phyloP scores from a whole-genome alignment of 495 filamentous ascomycete species.

The Talaromyces borbonicus region DNA sequence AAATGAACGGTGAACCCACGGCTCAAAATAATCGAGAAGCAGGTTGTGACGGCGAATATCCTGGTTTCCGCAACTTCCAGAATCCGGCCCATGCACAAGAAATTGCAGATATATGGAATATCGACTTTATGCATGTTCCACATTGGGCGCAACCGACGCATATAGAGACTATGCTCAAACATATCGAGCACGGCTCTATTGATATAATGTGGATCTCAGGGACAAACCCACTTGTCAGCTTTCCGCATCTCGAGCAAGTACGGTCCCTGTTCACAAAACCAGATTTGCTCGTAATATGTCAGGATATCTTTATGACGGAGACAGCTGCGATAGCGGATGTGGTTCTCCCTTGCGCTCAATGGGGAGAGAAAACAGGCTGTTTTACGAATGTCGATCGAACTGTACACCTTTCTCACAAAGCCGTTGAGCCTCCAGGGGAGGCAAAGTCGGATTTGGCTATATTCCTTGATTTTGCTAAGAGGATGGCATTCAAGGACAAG shows the following conservation, averaged over 20 bases:
- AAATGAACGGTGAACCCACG: constrained; percentile 13
- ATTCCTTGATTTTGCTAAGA: constrained; percentile 14
- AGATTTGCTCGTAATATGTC: neutral
- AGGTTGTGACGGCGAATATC: constrained; percentile 11
- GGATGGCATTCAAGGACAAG: constrained; percentile 15
- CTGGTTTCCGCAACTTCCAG: constrained; percentile 8
- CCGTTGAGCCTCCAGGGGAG: constrained; percentile 14
- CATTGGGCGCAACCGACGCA: constrained; percentile 14
- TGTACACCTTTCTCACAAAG: constrained; percentile 14
- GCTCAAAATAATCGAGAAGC: constrained; percentile 13
- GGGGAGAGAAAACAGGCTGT: constrained; percentile 17
- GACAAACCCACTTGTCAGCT: neutral
- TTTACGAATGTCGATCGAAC: constrained; percentile 18
- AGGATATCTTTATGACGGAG: neutral
- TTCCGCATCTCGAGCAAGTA: neutral
- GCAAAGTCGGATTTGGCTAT: constrained; percentile 11
- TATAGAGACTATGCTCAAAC: constrained; percentile 3
- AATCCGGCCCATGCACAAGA: constrained; percentile 11
- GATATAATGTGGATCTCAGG: constrained; percentile 1
- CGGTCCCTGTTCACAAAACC: neutral
- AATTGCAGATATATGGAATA: constrained; percentile 12
- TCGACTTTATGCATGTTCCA: constrained; percentile 7
- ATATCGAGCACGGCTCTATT: neutral
- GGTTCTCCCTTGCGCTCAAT: constrained; percentile 15
- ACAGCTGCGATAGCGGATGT: constrained; percentile 4